Evolutionary conservation across 2,329 filamentous ascomycete genomes (phyloP), one percentile per base, ranked within the genome.

Genomic region (Tolypocladium album): DNA sequence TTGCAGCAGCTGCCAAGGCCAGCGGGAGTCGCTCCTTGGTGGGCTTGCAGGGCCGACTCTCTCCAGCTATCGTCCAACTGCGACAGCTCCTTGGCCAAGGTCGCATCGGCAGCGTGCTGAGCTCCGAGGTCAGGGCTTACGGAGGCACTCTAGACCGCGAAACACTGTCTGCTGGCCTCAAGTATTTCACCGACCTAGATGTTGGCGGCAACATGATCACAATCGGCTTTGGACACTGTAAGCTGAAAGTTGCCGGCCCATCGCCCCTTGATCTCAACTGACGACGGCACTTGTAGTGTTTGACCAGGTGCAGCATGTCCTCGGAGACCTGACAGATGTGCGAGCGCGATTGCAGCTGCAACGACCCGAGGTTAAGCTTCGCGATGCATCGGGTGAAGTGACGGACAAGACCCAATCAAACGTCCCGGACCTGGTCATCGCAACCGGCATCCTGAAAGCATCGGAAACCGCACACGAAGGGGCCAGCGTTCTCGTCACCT

Each of bases 31-130:
- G 47, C 47, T 52, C 47, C 47, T n/a, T 52, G 4, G 75, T 85
- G 0, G 81, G 80, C 0, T 60, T 84, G 2, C 83, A 86, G 65
- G 81, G 79, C 0, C 72, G 77, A 0, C 65, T 79, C 9, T 69
- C 78, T 0, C 81, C 82, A 0, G 63, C 76, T 0, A 66, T 79
- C 3, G 61, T 70, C 1, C 80, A 77, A 64, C 39, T 85, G 3
- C 75, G 72, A 36, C 70, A 77, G 15, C 45, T 84, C 1, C 57
- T 86, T 8, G 67, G 67, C 1, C 67, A 71, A 0, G 80, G 79
- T 0, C 69, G 68, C 3, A 76, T 86, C 38, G 83, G 84, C 0
- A 78, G 76, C 47, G 71, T 86, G 0, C 64, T 85, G 24, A 83
- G 81, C 60, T 78, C 75, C 11, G 79, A 82, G 42, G 64, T 78